Conservation (phyloP, 768 basidiomycete species). For the Boletus insuetus region DNA sequence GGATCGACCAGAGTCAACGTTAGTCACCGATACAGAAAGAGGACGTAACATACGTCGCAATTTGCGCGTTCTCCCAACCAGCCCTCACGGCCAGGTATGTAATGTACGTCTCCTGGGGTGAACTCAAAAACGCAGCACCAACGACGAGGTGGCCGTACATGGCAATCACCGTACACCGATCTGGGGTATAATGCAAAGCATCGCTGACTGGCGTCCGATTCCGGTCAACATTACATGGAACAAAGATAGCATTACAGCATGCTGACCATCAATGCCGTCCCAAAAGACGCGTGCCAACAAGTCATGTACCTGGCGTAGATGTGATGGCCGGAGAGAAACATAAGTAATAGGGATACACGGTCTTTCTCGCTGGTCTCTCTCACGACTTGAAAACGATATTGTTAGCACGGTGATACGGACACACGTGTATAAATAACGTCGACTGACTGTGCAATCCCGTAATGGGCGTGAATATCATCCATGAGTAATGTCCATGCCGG, state of each 20-base stretch:
- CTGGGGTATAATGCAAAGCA: slow-evolving; percentile 64
- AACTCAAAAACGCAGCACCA: slow-evolving; percentile 73
- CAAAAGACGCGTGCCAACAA: slow-evolving; percentile 68
- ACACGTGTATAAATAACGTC: background rate
- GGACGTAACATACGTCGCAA: slow-evolving; percentile 79
- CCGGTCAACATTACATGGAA: no score
- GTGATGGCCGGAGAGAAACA: slow-evolving; percentile 54
- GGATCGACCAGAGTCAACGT: no score
- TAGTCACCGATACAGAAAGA: background rate
- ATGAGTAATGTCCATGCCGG: no score
- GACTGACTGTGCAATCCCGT: slow-evolving; percentile 54
- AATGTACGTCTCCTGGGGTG: slow-evolving; percentile 74
- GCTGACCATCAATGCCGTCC: slow-evolving; percentile 70
- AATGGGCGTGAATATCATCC: slow-evolving; percentile 68
- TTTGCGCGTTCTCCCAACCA: slow-evolving; percentile 78
- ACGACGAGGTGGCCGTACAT: slow-evolving; percentile 68
- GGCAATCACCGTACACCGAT: slow-evolving; percentile 74
- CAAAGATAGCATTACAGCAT: no score
- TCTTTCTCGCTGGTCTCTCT: slow-evolving; percentile 44
- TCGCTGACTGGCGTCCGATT: slow-evolving; percentile 59
- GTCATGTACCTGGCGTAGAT: slow-evolving; percentile 71
- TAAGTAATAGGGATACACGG: no score
- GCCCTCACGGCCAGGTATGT: no score
- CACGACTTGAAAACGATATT: slow-evolving; percentile 44
- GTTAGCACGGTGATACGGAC: background rate